These are phyloP conservation scores for Globisporangium okanoganense DNA, from an alignment of 352 stramenopile genomes.

Conservation along the genomic window DNA sequence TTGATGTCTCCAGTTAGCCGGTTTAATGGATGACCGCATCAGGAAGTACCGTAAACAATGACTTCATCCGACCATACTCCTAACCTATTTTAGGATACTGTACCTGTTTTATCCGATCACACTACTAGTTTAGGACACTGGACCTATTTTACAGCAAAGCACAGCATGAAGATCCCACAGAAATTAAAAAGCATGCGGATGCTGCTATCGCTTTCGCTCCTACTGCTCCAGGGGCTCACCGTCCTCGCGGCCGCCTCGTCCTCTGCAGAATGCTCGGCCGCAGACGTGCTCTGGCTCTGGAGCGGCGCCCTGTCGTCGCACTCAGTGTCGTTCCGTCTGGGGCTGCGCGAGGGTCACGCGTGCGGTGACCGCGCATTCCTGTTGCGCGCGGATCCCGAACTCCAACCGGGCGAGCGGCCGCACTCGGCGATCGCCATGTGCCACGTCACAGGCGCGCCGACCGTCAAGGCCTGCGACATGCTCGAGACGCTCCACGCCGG, in stretches of 20 bases:
- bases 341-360: slow-evolving; percentile 45
- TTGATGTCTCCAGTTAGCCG: too few relatives aligned
- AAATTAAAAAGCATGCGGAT: not conserved
- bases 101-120: not conserved
- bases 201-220: not conserved
- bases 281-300: slow-evolving; percentile 70
- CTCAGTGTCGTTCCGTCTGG: slow-evolving; percentile 70
- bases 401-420: slow-evolving; percentile 35
- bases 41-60: too few relatives aligned
- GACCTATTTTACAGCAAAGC: not conserved
- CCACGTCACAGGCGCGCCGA: slow-evolving; percentile 20
- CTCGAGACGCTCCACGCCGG: slow-evolving; percentile 41
- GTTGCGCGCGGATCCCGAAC: slow-evolving; percentile 50
- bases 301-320: slow-evolving; percentile 60
- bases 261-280: slow-evolving; percentile 24
- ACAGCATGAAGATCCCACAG: not conserved
- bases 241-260: too few relatives aligned
- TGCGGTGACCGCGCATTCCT: slow-evolving; percentile 52
- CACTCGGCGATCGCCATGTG: slow-evolving; percentile 45
- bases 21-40: too few relatives aligned
- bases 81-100: too few relatives aligned
- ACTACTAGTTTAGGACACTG: too few relatives aligned
- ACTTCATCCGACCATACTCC: too few relatives aligned
- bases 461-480: slow-evolving; percentile 47
- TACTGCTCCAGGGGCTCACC: not conserved